Evolutionary conservation across 306 rosid species (phyloP).

Genomic region (Echinosophora koreensis): DNA sequence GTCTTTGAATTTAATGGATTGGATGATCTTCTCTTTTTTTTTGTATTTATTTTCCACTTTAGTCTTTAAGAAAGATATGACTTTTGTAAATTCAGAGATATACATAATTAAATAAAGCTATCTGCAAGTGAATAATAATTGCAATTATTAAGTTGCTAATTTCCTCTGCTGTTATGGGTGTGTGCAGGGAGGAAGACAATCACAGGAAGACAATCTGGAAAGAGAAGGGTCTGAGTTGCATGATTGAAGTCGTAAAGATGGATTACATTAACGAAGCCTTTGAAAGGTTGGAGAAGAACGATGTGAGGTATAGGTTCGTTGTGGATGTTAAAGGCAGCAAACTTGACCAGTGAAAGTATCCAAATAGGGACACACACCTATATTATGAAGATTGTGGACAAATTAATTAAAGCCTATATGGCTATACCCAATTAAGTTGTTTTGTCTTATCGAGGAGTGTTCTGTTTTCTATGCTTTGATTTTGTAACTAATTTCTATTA

Average conservation of each 20-base stretch:
- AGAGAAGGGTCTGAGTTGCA: slow-evolving; percentile 70
- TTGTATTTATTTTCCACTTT: too few relatives aligned
- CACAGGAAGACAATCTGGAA: slow-evolving; percentile 94
- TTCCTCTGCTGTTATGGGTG: background rate
- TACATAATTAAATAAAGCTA: too few relatives aligned
- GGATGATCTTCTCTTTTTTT: too few relatives aligned
- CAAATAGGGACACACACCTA: background rate
- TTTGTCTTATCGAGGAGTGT: slow-evolving; percentile 5
- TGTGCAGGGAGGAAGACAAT: slow-evolving; percentile 76
- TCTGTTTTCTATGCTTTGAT: slow-evolving; percentile 33
- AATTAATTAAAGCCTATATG: background rate
- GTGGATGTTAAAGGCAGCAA: slow-evolving; percentile 91
- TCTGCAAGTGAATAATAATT: too few relatives aligned
- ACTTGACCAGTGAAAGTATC: slow-evolving; percentile 43
- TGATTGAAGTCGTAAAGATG: slow-evolving; percentile 79
- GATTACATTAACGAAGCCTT: slow-evolving; percentile 83
- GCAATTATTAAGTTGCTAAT: background rate
- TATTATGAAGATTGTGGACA: background rate
- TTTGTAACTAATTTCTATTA: too few relatives aligned
- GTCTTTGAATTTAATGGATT: too few relatives aligned
- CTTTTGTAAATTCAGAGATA: too few relatives aligned
- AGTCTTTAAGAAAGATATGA: too few relatives aligned
- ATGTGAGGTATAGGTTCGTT: slow-evolving; percentile 89
- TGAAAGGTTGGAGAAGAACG: slow-evolving; percentile 90
- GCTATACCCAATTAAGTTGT: background rate